Percentiles rank a stretch among this genome's conserved stretches.
These are phyloP conservation scores for Jatropha curcas DNA, from an alignment of 345 rosid species.

Conservation along the genomic window DNA sequence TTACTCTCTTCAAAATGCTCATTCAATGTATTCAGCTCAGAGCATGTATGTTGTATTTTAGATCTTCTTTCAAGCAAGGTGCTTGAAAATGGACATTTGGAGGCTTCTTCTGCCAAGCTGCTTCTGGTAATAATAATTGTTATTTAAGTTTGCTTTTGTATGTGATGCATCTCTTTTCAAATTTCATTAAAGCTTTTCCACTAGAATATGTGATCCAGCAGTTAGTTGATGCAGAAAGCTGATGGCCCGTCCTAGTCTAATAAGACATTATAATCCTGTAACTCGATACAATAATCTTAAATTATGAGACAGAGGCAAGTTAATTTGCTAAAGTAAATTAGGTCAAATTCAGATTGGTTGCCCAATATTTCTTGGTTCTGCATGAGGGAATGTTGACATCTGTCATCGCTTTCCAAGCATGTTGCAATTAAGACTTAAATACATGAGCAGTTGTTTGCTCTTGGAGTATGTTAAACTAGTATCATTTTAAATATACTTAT, in stretches of 20 bases:
- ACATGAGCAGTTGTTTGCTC: not conserved
- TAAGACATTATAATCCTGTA: not conserved
- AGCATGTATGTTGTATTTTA: constrained; percentile 59
- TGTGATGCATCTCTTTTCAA: not conserved
- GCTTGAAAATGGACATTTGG: constrained; percentile 37
- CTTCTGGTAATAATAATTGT: constrained; percentile 60
- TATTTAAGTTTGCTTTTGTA: not conserved
- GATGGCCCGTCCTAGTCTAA: not conserved
- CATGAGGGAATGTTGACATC: not conserved
- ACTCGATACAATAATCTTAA: not conserved
- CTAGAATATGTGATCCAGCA: constrained; percentile 6
- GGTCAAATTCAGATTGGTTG: not conserved
- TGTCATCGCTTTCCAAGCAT: too few species aligned
- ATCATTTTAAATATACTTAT: not conserved
- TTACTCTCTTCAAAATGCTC: constrained; percentile 71
- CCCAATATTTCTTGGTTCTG: not conserved
- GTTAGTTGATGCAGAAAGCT: not conserved
- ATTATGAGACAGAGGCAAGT: not conserved
- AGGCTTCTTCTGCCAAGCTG: constrained; percentile 58
- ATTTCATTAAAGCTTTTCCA: not conserved
- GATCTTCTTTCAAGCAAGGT: constrained; percentile 47
- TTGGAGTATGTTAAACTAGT: not conserved
- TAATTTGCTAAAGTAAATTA: not conserved
- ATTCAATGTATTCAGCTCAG: constrained; percentile 67
- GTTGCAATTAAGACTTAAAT: not conserved